Evolutionary conservation across 2,329 filamentous ascomycete genomes (phyloP).

Genomic region (Elsinoe fawcettii): DNA sequence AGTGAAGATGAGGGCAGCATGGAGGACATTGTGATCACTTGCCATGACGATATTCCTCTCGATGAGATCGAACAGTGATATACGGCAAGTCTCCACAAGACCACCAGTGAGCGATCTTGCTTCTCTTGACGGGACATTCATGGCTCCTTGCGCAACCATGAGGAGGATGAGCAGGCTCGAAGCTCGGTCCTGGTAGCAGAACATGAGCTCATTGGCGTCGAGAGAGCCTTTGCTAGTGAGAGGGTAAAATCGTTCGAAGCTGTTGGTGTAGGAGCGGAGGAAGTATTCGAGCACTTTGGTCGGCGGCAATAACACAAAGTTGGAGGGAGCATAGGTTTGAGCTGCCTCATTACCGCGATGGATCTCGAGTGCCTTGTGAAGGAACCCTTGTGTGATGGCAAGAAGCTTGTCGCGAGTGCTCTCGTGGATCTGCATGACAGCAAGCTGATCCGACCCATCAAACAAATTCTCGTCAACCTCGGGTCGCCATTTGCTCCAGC

Average conservation of each 20-base stretch:
- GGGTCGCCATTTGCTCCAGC: conserved; percentile 46
- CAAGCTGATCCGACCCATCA: conserved; percentile 39
- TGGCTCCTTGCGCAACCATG: conserved; percentile 65
- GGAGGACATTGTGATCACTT: conserved; percentile 55
- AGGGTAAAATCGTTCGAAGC: conserved; percentile 59
- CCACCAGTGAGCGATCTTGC: conserved; percentile 59
- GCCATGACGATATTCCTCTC: conserved; percentile 64
- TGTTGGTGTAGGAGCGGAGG: conserved; percentile 57
- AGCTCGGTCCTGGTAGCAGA: conserved; percentile 53
- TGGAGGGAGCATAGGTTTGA: conserved; percentile 36
- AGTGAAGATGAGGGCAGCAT: conserved; percentile 60
- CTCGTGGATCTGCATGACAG: conserved; percentile 43
- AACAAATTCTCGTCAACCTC: conserved; percentile 43
- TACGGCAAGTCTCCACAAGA: conserved; percentile 62
- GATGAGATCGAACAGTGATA: conserved; percentile 63
- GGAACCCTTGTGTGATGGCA: conserved; percentile 62
- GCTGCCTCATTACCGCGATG: conserved; percentile 38
- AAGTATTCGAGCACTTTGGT: conserved; percentile 61
- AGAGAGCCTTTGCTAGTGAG: conserved; percentile 53
- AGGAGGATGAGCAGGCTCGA: conserved; percentile 59
- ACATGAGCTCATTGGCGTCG: conserved; percentile 60
- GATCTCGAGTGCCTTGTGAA: conserved; percentile 63
- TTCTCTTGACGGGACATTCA: conserved; percentile 57
- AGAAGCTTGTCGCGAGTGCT: conserved; percentile 60
- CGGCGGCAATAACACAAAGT: conserved; percentile 59